phyloP scores from a whole-genome alignment of 768 basidiomycete genomes.

The Paxillus rubicundulus region DNA sequence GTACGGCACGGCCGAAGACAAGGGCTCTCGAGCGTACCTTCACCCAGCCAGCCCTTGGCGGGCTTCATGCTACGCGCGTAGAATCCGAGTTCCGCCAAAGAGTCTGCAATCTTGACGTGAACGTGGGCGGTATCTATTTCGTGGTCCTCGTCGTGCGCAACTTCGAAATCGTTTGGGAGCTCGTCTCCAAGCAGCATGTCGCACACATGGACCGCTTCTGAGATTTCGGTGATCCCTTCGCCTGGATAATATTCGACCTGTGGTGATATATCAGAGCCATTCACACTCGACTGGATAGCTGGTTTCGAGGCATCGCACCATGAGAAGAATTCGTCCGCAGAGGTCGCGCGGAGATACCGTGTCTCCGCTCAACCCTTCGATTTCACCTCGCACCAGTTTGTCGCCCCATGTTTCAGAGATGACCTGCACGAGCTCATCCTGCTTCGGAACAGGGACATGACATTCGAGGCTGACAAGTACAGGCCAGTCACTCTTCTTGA shows the following conservation, averaged over 20 bases:
- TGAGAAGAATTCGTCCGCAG: constrained; percentile 53
- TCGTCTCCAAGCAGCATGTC: not conserved
- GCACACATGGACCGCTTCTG: not conserved
- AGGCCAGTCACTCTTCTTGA: constrained; percentile 48
- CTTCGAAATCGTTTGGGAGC: constrained; percentile 2
- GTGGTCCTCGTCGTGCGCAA: constrained; percentile 21
- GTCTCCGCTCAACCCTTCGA: constrained; percentile 17
- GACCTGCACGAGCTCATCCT: constrained; percentile 51
- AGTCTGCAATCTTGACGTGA: constrained; percentile 42
- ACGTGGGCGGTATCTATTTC: constrained; percentile 1
- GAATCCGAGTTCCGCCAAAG: constrained; percentile 54
- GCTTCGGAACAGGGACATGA: constrained; percentile 51
- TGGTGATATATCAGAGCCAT: not conserved
- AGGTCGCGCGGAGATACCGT: constrained; percentile 45
- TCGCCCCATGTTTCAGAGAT: constrained; percentile 52
- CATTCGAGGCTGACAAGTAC: constrained; percentile 61
- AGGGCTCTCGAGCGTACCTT: constrained; percentile 28
- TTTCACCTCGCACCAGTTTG: constrained; percentile 43
- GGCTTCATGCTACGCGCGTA: constrained; percentile 67
- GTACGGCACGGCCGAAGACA: not conserved
- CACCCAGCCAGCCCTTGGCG: constrained; percentile 44
- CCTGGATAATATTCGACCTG: constrained; percentile 56
- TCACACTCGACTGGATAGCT: not conserved
- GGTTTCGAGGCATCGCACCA: constrained; percentile 37
- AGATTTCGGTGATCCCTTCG: constrained; percentile 10